Evolutionary conservation across 2,329 filamentous ascomycete genomes (phyloP), one percentile per base, ranked within the genome.

Genomic region (Shiraia sp.): DNA sequence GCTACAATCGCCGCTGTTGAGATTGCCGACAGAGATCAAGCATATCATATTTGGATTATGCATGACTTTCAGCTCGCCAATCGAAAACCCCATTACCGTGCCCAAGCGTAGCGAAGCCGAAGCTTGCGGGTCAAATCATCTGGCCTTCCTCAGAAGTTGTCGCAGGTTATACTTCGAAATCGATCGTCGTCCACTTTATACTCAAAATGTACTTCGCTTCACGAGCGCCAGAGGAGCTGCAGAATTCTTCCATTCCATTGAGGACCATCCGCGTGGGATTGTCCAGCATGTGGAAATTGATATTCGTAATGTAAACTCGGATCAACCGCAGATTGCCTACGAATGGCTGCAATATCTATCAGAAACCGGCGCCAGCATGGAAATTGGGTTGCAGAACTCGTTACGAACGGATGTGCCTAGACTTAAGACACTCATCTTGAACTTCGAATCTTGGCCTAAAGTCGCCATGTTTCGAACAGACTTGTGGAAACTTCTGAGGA

Each of bases 311-410:
- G 51, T 70, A 4, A 42, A 60, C 35, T 53, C 51, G 12, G 51
- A 55, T 32, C 56, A 57, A 12, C 55, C 56, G 2, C 44, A 45
- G 1, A 37, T 61, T 12, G 57, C 53, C 16, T 53, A 54, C 23
- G 70, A 68, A 36, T 72, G 69, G 68, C 36, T 66, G 7, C 61
- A 65, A 10, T 70, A 72, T 45, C 55, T 68, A 13, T 47, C 59
- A 53, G 51, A 46, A 7, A 47, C 48, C 10, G 47, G 53, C 6
- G 36, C 48, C 10, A 45, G 53, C 6, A 36, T 43, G 4, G 56
- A 55, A 49, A 49, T 42, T 5, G 48, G 54, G 25, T 40, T 47
- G 2, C 30, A 57, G 6, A 53, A 50, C 8, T 65, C 60, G 2
- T 35, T 70, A 10, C 49, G 51, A 6, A 41, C 36, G 14, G 62